Base-by-base conservation (phyloP, 2,329 filamentous ascomycete genomes). In the Aspergillus pseudonomiae region DNA sequence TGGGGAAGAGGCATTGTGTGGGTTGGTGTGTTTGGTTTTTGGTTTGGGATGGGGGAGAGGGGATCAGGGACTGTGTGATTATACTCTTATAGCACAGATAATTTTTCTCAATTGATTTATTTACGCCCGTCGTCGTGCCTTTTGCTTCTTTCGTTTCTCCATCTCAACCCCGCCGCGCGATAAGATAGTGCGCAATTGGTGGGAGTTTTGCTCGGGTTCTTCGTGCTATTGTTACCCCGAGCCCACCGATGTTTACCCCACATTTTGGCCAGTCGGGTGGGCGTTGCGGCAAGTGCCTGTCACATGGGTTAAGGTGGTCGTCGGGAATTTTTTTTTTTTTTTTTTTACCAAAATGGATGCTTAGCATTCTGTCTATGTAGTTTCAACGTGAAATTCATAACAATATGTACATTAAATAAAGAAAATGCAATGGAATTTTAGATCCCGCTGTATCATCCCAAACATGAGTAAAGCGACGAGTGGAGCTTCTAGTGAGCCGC, bases 211-310 rank as follows among this genome's bases (percentile, higher is more conserved):
- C 59, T 73, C 70, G 72, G 73, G 48, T 3, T 11, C 58, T 63
- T 75, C 74, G 75, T 68, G 69, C 52, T 66, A 70, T 73, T 76
- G 70, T 71, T 76, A 19, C 61, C 65, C 75, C 74, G 74, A 76
- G 62, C 67, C 57, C 64, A 64, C 64, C 63, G 63, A 61, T 52
- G 34, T 58, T 59, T 59, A 63, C 66, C 65, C 70, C 69, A 65
- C 67, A 66, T 46, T 62, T 26, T 12, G 43, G 24, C 5, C 9
- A 6, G 34, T 28, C 45, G 45, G 45, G 16, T 28, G 45, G 45
- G 45, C 24, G 21, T 28, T 26, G 45, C 21, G 21, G 45, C 39
- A 41, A 41, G 39, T n/a, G 16, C n/a, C 24, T 12, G 45, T 26
- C 21, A 48, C 24, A 52, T 32, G 28, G 7, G 10, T 36, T 36